Evolutionary conservation across 345 rosid species (phyloP).

Genomic region (Turritis glabra): DNA sequence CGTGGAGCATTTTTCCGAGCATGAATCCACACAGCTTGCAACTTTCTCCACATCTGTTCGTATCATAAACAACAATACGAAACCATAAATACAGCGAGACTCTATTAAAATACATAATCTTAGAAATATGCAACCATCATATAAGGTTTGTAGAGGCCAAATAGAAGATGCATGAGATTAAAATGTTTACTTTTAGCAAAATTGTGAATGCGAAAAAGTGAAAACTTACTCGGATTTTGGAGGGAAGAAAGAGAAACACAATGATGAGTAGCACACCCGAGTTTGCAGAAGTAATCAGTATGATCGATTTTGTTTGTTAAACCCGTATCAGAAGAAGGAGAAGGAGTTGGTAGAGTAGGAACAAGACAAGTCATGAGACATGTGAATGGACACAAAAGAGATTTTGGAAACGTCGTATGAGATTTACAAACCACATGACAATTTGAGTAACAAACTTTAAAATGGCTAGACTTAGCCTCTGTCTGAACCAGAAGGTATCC

Average conservation of each 20-base stretch:
- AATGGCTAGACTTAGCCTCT: constrained; percentile 12
- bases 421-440: constrained; percentile 22
- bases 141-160: neutral
- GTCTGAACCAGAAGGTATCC: constrained; percentile 6
- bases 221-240: constrained; percentile 8
- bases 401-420: constrained; percentile 9
- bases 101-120: neutral
- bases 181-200: neutral
- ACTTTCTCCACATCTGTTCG: constrained; percentile 26
- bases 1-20: constrained; percentile 14
- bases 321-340: neutral
- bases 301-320: neutral
- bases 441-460: constrained; percentile 18
- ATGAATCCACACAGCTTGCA: constrained; percentile 20
- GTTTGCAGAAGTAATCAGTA: constrained; percentile 7
- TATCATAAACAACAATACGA: neutral
- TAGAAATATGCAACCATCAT: neutral
- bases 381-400: constrained; percentile 25
- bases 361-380: constrained; percentile 26
- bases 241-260: constrained; percentile 11
- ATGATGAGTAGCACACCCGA: constrained; percentile 19
- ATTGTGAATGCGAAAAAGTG: neutral
- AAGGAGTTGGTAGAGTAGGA: constrained; percentile 18
- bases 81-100: neutral
- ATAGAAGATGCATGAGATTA: neutral